Percentiles rank a stretch among this genome's conserved stretches.
Evolutionary conservation across 129 eudicot species (phyloP).

Genomic region (Cynara cardunculus): DNA sequence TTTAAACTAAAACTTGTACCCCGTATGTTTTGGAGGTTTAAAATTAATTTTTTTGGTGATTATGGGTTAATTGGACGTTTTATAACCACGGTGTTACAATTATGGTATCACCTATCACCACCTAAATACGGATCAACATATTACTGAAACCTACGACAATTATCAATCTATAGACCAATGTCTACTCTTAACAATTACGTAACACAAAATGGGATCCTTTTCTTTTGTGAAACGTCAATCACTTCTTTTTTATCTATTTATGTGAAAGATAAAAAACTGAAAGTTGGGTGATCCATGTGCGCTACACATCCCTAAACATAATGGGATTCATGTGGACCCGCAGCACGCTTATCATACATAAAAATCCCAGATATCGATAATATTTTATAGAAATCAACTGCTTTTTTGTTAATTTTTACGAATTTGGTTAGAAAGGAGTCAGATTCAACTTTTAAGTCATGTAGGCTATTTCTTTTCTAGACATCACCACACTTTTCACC

Average conservation of each 20-base stretch:
- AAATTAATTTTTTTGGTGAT: no score
- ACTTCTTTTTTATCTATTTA: not conserved
- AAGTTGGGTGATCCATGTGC: not conserved
- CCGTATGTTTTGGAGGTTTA: no score
- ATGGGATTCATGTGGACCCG: not conserved
- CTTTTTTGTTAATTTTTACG: not conserved
- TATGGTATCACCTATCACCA: not conserved
- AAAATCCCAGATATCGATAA: not conserved
- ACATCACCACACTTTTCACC: constrained; percentile 10
- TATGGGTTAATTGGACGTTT: no score
- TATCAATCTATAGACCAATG: no score
- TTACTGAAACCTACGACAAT: not conserved
- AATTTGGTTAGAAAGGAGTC: not conserved
- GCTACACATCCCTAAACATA: not conserved
- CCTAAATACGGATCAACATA: not conserved
- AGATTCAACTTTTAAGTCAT: constrained; percentile 12
- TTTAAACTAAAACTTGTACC: no score
- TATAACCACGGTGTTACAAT: no score
- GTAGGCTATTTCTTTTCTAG: not conserved
- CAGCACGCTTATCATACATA: not conserved
- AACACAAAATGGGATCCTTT: not conserved
- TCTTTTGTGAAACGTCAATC: not conserved
- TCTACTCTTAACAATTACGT: not conserved
- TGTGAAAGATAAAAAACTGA: not conserved
- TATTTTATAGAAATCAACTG: not conserved